Evolutionary conservation across 2,329 filamentous ascomycete species (phyloP).

Genomic region (Zymoseptoria passerinii): DNA sequence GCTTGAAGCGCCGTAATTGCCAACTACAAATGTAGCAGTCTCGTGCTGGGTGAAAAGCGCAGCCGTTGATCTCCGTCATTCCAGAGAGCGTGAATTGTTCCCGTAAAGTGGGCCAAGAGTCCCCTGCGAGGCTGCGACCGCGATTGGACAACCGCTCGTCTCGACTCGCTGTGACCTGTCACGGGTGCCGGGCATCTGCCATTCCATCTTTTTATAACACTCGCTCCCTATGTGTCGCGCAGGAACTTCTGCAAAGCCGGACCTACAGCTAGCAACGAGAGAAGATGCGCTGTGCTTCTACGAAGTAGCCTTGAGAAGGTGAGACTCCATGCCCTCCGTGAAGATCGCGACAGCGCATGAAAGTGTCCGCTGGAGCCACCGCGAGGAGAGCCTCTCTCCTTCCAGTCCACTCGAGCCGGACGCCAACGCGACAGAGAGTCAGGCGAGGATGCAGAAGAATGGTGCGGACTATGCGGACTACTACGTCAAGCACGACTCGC

Average conservation of each 20-base stretch:
- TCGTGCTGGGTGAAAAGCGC: background rate
- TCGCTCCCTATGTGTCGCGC: background rate
- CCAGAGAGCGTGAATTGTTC: background rate
- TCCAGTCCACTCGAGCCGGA: background rate
- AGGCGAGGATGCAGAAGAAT: background rate
- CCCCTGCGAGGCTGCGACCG: background rate
- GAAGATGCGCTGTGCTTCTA: background rate
- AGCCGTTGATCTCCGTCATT: background rate
- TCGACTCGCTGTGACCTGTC: background rate
- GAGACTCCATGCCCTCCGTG: constrained; percentile 17
- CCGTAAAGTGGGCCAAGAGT: background rate
- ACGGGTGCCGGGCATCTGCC: background rate
- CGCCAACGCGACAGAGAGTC: background rate
- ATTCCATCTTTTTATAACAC: background rate
- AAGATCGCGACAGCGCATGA: constrained; percentile 16
- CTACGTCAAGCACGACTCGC: constrained; percentile 12
- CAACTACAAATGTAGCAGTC: background rate
- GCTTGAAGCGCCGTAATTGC: background rate
- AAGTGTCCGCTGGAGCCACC: constrained; percentile 16
- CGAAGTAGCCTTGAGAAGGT: no score
- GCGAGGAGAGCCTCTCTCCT: constrained; percentile 6
- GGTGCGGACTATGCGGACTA: constrained; percentile 12
- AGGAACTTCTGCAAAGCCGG: constrained; percentile 39
- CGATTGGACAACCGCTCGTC: background rate
- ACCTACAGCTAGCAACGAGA: constrained; percentile 36